Evolutionary conservation across 345 rosid species (phyloP).

Genomic region (Linum lewisii): DNA sequence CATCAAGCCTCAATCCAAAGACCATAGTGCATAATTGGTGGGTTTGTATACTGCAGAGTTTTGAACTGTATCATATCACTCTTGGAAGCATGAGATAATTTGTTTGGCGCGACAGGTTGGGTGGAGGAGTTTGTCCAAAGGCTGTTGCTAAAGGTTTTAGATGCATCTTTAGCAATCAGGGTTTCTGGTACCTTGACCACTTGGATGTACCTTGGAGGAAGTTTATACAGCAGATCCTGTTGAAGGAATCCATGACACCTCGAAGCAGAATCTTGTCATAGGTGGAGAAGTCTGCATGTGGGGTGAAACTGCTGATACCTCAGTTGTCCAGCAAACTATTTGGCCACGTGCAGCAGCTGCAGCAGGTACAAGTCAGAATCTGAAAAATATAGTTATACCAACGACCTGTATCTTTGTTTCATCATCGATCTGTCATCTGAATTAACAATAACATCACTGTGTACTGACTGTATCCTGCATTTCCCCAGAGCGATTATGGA

Average conservation of each 20-base stretch:
- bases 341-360: conserved; percentile 97
- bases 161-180: conserved; percentile 88
- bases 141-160: conserved; percentile 81
- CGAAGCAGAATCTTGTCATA: conserved; percentile 59
- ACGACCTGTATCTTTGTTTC: no score
- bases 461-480: neutral
- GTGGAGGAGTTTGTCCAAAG: conserved; percentile 69
- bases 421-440: neutral
- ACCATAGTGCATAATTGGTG: conserved; percentile 90
- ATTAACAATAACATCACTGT: neutral
- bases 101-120: conserved; percentile 42
- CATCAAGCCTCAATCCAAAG: conserved; percentile 56
- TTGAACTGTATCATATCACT: neutral
- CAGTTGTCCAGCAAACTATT: conserved; percentile 73
- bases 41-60: conserved; percentile 10
- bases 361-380: conserved; percentile 40
- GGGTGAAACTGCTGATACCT: conserved; percentile 80
- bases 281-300: conserved; percentile 99
- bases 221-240: conserved; percentile 74
- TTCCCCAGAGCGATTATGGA: conserved; percentile 69
- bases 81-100: conserved; percentile 1
- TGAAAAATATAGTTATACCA: neutral
- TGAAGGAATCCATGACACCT: conserved; percentile 49
- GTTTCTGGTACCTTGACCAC: conserved; percentile 86
- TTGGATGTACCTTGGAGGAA: conserved; percentile 66